These are phyloP conservation scores for Paramecium tetraurelia DNA, from an alignment of 73 alveolate species.

Conservation along the genomic window DNA sequence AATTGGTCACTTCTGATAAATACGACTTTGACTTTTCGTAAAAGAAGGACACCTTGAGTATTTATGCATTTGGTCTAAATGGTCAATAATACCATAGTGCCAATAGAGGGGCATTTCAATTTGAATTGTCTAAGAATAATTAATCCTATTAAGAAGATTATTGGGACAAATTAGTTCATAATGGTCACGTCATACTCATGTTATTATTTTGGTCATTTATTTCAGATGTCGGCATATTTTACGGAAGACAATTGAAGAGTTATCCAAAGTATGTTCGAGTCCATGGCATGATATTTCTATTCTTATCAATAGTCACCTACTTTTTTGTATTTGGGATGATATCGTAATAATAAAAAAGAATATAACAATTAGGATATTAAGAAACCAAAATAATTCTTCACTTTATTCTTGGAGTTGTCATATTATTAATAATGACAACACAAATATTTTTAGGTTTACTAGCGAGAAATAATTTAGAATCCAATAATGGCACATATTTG, in stretches of 20 bases:
- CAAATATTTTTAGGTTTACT: conserved; percentile 26
- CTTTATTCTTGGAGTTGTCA: conserved; percentile 1
- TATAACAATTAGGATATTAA: conserved; percentile 9
- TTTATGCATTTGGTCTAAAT: conserved; percentile 17
- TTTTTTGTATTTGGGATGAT: conserved; percentile 31
- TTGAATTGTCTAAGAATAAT: not conserved
- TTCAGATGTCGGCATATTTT: conserved; percentile 22
- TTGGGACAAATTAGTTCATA: not conserved
- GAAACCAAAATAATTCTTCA: not conserved
- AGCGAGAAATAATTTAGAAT: conserved; percentile 38
- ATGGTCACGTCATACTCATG: not conserved
- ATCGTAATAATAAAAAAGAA: not conserved
- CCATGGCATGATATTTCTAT: conserved; percentile 12
- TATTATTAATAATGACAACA: not conserved
- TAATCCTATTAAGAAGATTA: not conserved
- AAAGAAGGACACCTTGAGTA: not conserved
- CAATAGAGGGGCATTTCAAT: conserved; percentile 3
- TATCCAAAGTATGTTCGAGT: conserved; percentile 44
- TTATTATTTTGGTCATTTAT: conserved; percentile 12
- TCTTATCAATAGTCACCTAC: not conserved
- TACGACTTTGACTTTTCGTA: conserved; percentile 7
- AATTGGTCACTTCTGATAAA: not conserved
- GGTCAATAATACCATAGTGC: not conserved
- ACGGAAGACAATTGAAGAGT: conserved; percentile 8
- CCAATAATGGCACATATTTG: not conserved